These are phyloP conservation scores for Irpex lacteus DNA, from an alignment of 1,284 basidiomycete genomes.

Conservation along the genomic window DNA sequence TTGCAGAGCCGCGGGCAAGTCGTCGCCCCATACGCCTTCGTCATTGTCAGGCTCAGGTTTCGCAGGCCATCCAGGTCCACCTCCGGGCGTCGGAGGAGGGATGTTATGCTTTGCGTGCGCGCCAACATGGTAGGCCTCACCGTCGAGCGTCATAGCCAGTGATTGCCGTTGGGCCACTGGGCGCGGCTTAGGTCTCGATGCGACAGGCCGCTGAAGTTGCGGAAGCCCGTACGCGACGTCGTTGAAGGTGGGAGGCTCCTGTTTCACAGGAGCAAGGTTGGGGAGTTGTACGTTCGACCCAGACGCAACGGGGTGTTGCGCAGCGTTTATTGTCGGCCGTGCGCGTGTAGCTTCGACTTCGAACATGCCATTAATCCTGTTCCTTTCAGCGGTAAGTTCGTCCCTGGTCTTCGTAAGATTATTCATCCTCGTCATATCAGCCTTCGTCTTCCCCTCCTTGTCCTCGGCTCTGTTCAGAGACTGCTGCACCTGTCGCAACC, in stretches of 20 bases:
- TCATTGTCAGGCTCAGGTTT: constrained; percentile 20
- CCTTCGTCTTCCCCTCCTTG: constrained; percentile 29
- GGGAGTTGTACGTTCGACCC: constrained; percentile 14
- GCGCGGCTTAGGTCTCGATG: neutral
- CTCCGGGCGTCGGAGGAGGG: neutral
- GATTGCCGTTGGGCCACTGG: neutral
- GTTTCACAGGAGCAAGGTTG: neutral
- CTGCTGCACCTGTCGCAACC: constrained; percentile 23
- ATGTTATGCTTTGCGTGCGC: constrained; percentile 3
- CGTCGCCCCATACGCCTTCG: constrained; percentile 18
- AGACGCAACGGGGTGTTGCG: constrained; percentile 12
- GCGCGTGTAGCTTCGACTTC: neutral
- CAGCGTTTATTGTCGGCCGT: neutral
- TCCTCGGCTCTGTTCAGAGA: constrained; percentile 21
- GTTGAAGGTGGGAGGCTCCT: neutral
- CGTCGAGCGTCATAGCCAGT: neutral
- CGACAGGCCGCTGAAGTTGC: neutral
- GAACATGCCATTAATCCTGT: constrained; percentile 18
- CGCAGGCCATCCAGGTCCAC: neutral
- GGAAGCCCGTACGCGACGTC: constrained; percentile 1
- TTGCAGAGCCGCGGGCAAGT: neutral
- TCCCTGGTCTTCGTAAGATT: constrained; percentile 19
- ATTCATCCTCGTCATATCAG: constrained; percentile 29
- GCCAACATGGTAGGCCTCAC: neutral
- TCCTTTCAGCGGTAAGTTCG: constrained; percentile 23